A percentile compares a stretch with the other conserved stretches of the same genome.
Evolutionary conservation across 108 stramenopile species (phyloP).

Genomic region (Tribonema minus): DNA sequence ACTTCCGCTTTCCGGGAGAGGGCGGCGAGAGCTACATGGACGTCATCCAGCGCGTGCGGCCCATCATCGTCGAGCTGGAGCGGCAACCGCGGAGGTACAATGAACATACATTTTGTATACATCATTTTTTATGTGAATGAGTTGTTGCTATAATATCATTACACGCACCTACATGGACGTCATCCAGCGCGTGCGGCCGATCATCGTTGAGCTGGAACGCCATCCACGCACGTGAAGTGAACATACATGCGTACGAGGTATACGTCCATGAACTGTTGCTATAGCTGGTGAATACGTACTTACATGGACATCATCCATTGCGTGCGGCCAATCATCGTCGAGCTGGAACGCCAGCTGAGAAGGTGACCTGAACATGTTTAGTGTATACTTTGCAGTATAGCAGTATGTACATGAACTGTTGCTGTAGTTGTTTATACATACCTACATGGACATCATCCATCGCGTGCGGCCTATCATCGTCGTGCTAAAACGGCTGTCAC

Average conservation of each 20-base stretch:
- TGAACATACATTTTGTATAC: too few species aligned
- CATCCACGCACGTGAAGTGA: slow-evolving; percentile 6
- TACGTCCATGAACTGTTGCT: too few species aligned
- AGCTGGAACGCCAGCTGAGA: slow-evolving; percentile 49
- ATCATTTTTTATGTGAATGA: too few species aligned
- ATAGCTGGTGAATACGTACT: too few species aligned
- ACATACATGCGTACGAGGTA: too few species aligned
- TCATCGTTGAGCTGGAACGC: slow-evolving; percentile 59
- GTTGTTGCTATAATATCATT: too few species aligned
- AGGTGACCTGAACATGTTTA: too few species aligned
- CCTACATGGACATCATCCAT: slow-evolving; percentile 60
- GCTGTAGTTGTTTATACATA: too few species aligned
- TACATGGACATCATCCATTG: slow-evolving; percentile 61
- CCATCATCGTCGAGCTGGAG: slow-evolving; percentile 59
- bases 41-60: slow-evolving; percentile 58
- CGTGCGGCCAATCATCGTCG: slow-evolving; percentile 56
- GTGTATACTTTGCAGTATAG: too few species aligned
- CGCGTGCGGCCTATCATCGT: slow-evolving; percentile 57
- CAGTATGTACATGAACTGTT: too few species aligned
- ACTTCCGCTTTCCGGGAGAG: slow-evolving; percentile 56
- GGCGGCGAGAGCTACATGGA: slow-evolving; percentile 62
- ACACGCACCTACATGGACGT: slow-evolving; percentile 61
- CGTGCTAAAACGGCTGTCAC: slow-evolving; percentile 52
- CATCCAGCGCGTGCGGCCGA: slow-evolving; percentile 56
- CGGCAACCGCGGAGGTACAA: slow-evolving; percentile 25